These are phyloP conservation scores for Nymphaea thermarum DNA, from an alignment of 164 flowering plant species.

Conservation along the genomic window DNA sequence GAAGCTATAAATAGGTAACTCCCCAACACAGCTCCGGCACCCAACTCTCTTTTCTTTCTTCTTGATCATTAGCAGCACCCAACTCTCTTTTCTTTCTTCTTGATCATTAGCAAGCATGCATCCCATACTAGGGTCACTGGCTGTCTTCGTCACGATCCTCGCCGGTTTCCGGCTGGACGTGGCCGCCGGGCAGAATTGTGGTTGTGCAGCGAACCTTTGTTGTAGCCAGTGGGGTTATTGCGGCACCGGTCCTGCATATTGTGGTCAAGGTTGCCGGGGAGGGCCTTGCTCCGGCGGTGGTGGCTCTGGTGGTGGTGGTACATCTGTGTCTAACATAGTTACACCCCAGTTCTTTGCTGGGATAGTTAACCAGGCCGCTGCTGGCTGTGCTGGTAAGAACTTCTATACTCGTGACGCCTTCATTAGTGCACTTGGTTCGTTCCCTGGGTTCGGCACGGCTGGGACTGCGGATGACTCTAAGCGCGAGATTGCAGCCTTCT, in stretches of 20 bases:
- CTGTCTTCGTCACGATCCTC: conserved; percentile 1
- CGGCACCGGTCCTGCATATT: conserved; percentile 23
- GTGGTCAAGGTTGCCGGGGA: conserved; percentile 26
- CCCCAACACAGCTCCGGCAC: not conserved
- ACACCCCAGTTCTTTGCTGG: conserved; percentile 24
- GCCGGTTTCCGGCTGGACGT: conserved; percentile 4
- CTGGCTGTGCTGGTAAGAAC: conserved; percentile 17
- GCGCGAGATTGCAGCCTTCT: conserved; percentile 36
- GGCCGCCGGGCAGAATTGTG: conserved; percentile 22
- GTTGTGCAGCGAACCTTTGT: conserved; percentile 26
- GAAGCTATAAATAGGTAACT: not conserved
- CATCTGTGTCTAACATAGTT: conserved; percentile 21
- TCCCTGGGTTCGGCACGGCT: conserved; percentile 18
- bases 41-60: not conserved
- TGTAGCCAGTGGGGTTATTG: conserved; percentile 43
- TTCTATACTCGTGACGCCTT: conserved; percentile 23
- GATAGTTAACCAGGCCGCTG: conserved; percentile 19
- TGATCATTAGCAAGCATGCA: not conserved
- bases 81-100: not conserved
- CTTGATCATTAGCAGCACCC: not conserved
- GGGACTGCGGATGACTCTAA: conserved; percentile 21
- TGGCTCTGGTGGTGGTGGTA: conserved; percentile 6
- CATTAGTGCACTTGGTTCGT: conserved; percentile 15
- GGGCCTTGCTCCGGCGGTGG: conserved; percentile 24
- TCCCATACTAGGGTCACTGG: not conserved